Base-by-base conservation (phyloP, 257 asterid species). In the Agastache rugosa region DNA sequence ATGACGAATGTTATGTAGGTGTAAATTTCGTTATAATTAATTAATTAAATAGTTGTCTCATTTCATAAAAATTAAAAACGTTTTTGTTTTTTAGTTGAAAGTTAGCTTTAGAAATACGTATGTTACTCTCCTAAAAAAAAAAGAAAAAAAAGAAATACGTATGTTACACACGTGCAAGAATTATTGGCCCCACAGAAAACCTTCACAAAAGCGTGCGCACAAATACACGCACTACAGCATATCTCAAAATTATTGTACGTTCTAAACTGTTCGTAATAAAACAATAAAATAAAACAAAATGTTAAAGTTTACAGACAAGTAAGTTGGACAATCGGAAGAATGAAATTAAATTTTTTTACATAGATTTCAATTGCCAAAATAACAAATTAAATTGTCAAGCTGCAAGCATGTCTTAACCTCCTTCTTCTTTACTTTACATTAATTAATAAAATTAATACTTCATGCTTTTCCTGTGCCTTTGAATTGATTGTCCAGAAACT, bases 401-500 rank as follows among this genome's bases (percentile, higher is more conserved):
- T 48, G 54, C 54, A 48, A 48, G 11, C 56, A 54, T 20, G 14
- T 3, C 31, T 54, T 22, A 54, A 54, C 27, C 34, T 20, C 31
- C 6, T 11, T 25, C 25, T 14, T 19, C 16, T 54, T 22, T 11
- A 22, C n/a, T 55, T 23, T 17, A 16, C 11, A 31, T 60, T 60
- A 60, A 60, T 6, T 60, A 29, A 60, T 15, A 0, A 16, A 15
- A 6, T 5, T 2, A 60, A 31, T 15, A 29, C 0, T 11, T 75
- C 67, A 75, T 27, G 70, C 44, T 48, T 69, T 44, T 1, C n/a
- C 64, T 8, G 53, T n/a, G 66, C 66, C 79, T 41, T 81, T 62
- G 11, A 62, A 50, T 22, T 59, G 56, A 61, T 81, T 77, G 56
- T 44, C 72, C 10, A 81, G 20, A 60, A 81, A 69, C 15, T 2